Evolutionary conservation across 2,329 filamentous ascomycete genomes (phyloP), one percentile per base, ranked within the genome.

Genomic region (Graphilbum fragrans): DNA sequence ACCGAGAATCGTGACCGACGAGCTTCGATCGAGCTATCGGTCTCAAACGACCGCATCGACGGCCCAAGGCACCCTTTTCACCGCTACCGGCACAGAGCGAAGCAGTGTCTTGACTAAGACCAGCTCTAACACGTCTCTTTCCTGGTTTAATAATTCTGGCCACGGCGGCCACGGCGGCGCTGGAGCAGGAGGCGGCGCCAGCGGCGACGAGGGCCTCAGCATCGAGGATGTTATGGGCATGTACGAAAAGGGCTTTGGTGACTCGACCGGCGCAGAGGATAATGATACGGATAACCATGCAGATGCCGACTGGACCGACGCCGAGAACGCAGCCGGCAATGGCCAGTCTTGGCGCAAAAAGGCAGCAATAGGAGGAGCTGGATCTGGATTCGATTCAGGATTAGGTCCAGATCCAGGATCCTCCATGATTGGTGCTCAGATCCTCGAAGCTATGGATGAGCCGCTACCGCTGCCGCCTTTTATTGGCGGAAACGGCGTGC

Each of bases 31-130:
- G 1, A 77, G 72, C 57, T 72, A 67, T 51, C 68, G 72, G 42
- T 75, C 73, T 14, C 72, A 76, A 46, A 57, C 69, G 39, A 71
- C 72, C 17, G 57, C 64, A 29, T 75, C 72, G 3, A 72, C 71
- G 5, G 62, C 64, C 21, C 70, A 70, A 25, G 87, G 81, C 20
- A 73, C 70, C 3, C 50, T 56, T 11, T 58, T 55, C 29, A 56
- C 57, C 2, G 47, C 50, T 6, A 35, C 59, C 5, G 77, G 80
- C n/a, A 93, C 86, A 1, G 85, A 90, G 55, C 73, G 85, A 46
- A 93, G 85, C 58, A 94, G 87, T 54, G 70, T 92, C 38, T 58
- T 81, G 48, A 92, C 86, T 4, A 86, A 84, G 51, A 76, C 77
- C 45, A 93, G 83, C 64, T 87, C 83, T 2, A 69, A 80, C 41